phyloP scores from a whole-genome alignment of 345 rosid genomes.

The Moringa oleifera region DNA sequence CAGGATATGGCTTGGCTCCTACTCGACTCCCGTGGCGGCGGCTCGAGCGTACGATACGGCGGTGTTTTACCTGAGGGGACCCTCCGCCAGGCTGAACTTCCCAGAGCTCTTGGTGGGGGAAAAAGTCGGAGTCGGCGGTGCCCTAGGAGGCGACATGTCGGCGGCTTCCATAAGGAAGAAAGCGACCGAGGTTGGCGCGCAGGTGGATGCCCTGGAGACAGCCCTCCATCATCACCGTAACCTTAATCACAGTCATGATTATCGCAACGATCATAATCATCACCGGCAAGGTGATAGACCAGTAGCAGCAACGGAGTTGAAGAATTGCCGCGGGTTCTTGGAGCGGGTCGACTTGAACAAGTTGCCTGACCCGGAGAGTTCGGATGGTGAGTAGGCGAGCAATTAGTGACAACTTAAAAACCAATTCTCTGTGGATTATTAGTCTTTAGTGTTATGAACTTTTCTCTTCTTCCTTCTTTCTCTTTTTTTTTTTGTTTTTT shows the following conservation, averaged over 20 bases:
- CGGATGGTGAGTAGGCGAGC: constrained; percentile 38
- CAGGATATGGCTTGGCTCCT: constrained; percentile 94
- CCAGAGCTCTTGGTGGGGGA: constrained; percentile 76
- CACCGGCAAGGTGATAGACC: constrained; percentile 12
- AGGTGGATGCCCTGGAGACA: constrained; percentile 79
- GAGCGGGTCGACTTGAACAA: constrained; percentile 88
- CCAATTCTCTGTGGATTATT: constrained; percentile 5
- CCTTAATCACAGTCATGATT: constrained; percentile 15
- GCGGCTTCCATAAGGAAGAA: constrained; percentile 80
- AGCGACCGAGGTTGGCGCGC: constrained; percentile 90
- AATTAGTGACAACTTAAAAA: no score
- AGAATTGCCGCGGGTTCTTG: constrained; percentile 38
- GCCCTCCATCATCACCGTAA: constrained; percentile 34
- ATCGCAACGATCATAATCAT: constrained; percentile 12
- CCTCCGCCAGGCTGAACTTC: constrained; percentile 88
- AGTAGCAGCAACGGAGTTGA: constrained; percentile 20
- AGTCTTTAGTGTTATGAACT: constrained; percentile 10
- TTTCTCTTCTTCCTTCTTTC: constrained; percentile 1
- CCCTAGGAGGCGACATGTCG: constrained; percentile 49
- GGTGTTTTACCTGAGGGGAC: constrained; percentile 85
- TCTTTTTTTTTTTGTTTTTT: constrained; percentile 6
- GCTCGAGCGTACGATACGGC: constrained; percentile 98
- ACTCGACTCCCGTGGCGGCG: constrained; percentile 88
- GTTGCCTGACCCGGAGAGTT: constrained; percentile 89
- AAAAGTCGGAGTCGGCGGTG: constrained; percentile 27